These are phyloP conservation scores for Biscutella auriculata DNA, from an alignment of 441 rosid species.

Conservation along the genomic window DNA sequence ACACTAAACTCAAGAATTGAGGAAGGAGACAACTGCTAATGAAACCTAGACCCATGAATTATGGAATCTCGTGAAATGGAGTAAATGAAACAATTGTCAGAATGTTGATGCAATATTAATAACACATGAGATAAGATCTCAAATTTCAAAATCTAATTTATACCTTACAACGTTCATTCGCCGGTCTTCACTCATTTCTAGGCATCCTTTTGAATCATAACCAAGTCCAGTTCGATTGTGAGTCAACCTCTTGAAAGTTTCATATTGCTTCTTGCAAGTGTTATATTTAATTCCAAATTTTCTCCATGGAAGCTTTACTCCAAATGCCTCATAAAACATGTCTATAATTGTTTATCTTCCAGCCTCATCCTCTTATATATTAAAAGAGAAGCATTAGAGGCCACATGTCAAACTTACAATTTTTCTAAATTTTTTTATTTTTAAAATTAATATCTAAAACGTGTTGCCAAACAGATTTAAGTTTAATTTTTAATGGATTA, in stretches of 20 bases:
- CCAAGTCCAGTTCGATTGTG: background rate
- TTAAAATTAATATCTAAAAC: too few relatives aligned
- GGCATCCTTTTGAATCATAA: background rate
- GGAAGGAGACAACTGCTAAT: background rate
- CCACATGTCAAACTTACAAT: too few relatives aligned
- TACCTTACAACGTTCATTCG: background rate
- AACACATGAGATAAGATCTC: background rate
- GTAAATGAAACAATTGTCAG: slow-evolving; percentile 15
- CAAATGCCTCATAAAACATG: background rate
- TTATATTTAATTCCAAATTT: background rate
- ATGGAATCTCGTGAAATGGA: slow-evolving; percentile 21
- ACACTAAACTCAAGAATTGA: background rate
- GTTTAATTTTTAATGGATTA: too few relatives aligned
- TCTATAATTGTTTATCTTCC: background rate
- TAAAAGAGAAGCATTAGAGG: too few relatives aligned
- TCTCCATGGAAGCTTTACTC: background rate
- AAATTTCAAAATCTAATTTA: background rate
- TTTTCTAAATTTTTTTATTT: too few relatives aligned
- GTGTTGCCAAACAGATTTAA: too few relatives aligned
- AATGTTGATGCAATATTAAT: slow-evolving; percentile 2
- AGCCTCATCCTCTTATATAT: background rate
- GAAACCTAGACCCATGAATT: slow-evolving; percentile 24
- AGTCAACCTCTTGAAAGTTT: background rate
- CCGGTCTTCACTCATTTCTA: background rate
- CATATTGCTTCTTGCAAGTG: background rate